A percentile compares a stretch with the other conserved stretches of the same genome.
These are phyloP conservation scores for Cystofilobasidium bisporidii DNA, from an alignment of 768 basidiomycete species.

Conservation along the genomic window DNA sequence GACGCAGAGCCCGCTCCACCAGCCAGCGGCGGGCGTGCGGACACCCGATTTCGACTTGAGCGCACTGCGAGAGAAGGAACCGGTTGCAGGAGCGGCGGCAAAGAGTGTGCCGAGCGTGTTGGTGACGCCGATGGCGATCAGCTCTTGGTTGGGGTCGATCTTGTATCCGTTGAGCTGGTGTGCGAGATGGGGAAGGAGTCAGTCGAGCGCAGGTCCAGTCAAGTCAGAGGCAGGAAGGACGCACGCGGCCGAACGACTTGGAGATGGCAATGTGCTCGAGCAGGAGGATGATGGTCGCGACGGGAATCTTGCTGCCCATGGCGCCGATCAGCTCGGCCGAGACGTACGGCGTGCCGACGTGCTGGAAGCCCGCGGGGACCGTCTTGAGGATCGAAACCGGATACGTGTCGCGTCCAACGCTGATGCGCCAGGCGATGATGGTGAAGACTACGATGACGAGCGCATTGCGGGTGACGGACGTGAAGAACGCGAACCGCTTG, in stretches of 20 bases:
- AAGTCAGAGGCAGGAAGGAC: too few species aligned
- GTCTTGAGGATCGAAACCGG: slow-evolving; percentile 73
- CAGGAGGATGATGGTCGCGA: slow-evolving; percentile 50
- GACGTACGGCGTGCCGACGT: slow-evolving; percentile 48
- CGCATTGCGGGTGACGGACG: slow-evolving; percentile 40
- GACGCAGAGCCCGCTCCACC: slow-evolving; percentile 75
- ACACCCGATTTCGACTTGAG: slow-evolving; percentile 94
- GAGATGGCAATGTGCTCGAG: slow-evolving; percentile 95
- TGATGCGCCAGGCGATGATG: slow-evolving; percentile 76
- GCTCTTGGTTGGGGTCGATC: slow-evolving; percentile 49
- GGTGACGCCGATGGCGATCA: slow-evolving; percentile 87
- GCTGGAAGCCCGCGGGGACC: slow-evolving; percentile 61
- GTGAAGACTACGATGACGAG: slow-evolving; percentile 63
- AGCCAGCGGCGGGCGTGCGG: slow-evolving; percentile 84
- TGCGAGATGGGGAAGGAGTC: slow-evolving; percentile 52
- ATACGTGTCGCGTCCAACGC: slow-evolving; percentile 51
- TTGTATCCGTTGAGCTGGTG: slow-evolving; percentile 92
- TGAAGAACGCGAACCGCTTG: slow-evolving; percentile 57
- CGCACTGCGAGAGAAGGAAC: slow-evolving; percentile 96
- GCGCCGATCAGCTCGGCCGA: slow-evolving; percentile 52
- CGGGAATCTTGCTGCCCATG: slow-evolving; percentile 62
- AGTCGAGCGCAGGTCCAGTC: background rate
- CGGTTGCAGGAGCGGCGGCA: slow-evolving; percentile 88
- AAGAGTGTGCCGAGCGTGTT: slow-evolving; percentile 68
- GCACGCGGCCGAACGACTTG: slow-evolving; percentile 49